Conservation (phyloP, 805 yeast species). For the Candida insectalens region DNA sequence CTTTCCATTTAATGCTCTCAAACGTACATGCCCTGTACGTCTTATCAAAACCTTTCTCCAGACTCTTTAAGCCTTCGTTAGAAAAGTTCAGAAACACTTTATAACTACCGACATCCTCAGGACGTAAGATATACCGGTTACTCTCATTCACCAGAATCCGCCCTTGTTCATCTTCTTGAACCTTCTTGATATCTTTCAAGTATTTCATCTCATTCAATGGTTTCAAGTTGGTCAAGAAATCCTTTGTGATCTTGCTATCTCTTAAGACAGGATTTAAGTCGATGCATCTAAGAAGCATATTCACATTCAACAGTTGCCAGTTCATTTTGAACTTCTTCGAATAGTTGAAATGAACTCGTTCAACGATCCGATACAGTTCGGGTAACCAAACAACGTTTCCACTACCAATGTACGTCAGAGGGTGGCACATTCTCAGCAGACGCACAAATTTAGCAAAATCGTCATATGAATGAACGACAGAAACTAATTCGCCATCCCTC, state of each 20-base stretch:
- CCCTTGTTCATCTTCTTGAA: neutral
- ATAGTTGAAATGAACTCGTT: conserved; percentile 17
- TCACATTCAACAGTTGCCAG: conserved; percentile 36
- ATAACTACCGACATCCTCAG: conserved; percentile 33
- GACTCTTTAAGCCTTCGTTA: conserved; percentile 28
- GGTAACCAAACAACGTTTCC: conserved; percentile 15
- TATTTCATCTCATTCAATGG: conserved; percentile 14
- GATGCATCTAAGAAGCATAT: conserved; percentile 37
- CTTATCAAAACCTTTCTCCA: conserved; percentile 21
- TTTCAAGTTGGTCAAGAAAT: conserved; percentile 27
- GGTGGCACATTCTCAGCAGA: conserved; percentile 27
- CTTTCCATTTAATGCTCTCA: conserved; percentile 24
- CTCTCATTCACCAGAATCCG: neutral
- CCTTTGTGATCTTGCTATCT: conserved; percentile 31
- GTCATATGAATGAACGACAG: conserved; percentile 19
- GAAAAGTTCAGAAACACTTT: conserved; percentile 40
- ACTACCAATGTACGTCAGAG: conserved; percentile 21
- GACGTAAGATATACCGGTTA: conserved; percentile 11
- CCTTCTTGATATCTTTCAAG: conserved; percentile 5
- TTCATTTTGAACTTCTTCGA: conserved; percentile 37
- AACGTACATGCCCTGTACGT: conserved; percentile 21
- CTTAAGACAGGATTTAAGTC: conserved; percentile 26
- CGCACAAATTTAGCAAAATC: conserved; percentile 25
- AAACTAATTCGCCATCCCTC: conserved; percentile 1
- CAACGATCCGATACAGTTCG: conserved; percentile 9